Base-by-base conservation (phyloP, 2,329 filamentous ascomycete genomes). In the Sclerotinia sclerotiorum region DNA sequence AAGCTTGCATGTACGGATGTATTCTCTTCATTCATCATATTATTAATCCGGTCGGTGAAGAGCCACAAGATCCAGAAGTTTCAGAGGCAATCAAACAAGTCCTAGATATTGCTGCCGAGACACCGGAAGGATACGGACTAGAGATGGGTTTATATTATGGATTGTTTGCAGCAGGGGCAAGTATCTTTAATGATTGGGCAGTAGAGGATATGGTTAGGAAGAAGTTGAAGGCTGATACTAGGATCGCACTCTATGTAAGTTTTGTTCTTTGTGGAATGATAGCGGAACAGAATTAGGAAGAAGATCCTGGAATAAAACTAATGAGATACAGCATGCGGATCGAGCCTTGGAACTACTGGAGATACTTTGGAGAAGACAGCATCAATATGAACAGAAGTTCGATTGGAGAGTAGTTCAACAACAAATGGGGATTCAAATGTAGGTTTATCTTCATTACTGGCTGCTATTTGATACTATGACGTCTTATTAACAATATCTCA, bases 131-230 rank as follows among this genome's bases (percentile, higher is more conserved):
- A 5, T 75, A 75, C 69, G 75, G 75, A 5, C 63, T 77, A 19
- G 75, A 77, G 55, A 76, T 77, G 75, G 75, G 75, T 3, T 63
- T 76, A 24, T 76, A 77, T 62, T 77, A 73, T 73, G 75, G 74
- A 2, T 52, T 77, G 15, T 77, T 77, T 64, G 76, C 75, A 68
- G 75, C 73, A 39, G 75, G 75, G 2, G 68, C 74, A 32, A 73
- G 72, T 24, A 67, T 76, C 11, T 75, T 74, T 39, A 76, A 76
- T 56, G 72, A 76, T 68, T 52, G 69, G 27, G 66, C 68, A 29
- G 71, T 71, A 19, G 75, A 77, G 49, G 72, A 75, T 39, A 67
- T 74, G 54, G 73, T 77, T 35, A 69, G 75, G 7, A 42, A 65
- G 42, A 77, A 75, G 58, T 67, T 77, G 56, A 74, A 74, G 60